Conservation (phyloP, 495 filamentous ascomycete species). For the Neurospora sp. region DNA sequence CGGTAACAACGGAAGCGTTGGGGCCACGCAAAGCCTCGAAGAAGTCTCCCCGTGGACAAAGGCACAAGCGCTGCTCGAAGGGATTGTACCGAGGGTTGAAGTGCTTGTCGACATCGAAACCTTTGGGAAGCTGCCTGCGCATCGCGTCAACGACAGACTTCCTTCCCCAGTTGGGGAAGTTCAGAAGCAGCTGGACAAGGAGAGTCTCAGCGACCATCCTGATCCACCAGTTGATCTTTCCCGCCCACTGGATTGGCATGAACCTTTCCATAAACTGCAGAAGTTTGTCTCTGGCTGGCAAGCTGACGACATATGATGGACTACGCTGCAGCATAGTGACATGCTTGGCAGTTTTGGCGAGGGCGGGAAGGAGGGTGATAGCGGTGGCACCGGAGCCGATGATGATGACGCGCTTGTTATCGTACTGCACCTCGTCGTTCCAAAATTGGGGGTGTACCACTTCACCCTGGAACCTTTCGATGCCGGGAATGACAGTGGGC, state of each 20-base stretch:
- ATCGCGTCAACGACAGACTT: constrained; percentile 35
- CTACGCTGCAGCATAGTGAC: constrained; percentile 51
- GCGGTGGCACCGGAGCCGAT: constrained; percentile 51
- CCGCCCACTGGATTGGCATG: constrained; percentile 31
- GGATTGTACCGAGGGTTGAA: constrained; percentile 64
- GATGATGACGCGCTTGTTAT: constrained; percentile 40
- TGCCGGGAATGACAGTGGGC: constrained; percentile 45
- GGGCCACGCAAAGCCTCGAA: constrained; percentile 49
- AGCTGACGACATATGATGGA: constrained; percentile 46
- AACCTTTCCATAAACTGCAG: constrained; percentile 18
- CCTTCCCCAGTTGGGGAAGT: constrained; percentile 43
- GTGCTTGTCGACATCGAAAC: constrained; percentile 50
- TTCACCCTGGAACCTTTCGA: constrained; percentile 46
- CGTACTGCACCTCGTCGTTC: constrained; percentile 40
- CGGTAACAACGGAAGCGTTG: constrained; percentile 55
- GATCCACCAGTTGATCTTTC: constrained; percentile 25
- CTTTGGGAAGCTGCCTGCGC: constrained; percentile 40
- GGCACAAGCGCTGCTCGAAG: constrained; percentile 65
- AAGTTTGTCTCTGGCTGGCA: constrained; percentile 30
- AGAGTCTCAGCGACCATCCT: constrained; percentile 20
- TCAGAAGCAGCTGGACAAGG: constrained; percentile 16
- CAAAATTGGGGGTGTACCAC: constrained; percentile 57
- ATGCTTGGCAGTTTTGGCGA: constrained; percentile 36
- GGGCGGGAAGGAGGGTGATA: constrained; percentile 42
- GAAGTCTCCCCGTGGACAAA: constrained; percentile 65